A percentile compares a stretch with the other conserved stretches of the same genome.
Evolutionary conservation across 140 eudicot genomes (phyloP).

Genomic region (Erigeron philadelphicus): DNA sequence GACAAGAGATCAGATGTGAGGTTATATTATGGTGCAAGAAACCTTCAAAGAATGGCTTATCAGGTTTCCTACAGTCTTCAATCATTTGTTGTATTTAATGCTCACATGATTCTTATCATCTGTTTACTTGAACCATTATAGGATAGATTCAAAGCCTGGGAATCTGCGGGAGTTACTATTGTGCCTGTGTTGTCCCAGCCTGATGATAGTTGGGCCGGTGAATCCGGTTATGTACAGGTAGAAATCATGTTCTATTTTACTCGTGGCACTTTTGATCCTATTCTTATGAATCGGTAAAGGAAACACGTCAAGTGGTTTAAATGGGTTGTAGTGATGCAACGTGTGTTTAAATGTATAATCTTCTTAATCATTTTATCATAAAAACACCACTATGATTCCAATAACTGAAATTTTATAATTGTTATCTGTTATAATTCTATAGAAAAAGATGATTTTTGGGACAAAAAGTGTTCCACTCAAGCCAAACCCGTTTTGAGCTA

Average conservation of each 20-base stretch:
- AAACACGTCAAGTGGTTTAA: background rate
- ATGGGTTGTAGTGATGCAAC: background rate
- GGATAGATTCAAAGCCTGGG: conserved; percentile 90
- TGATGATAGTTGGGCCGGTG: conserved; percentile 72
- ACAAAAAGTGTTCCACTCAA: background rate
- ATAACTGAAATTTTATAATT: background rate
- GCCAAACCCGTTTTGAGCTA: background rate
- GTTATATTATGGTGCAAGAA: conserved; percentile 90
- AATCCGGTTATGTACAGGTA: conserved; percentile 89
- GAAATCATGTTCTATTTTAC: background rate
- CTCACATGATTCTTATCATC: conserved; percentile 15
- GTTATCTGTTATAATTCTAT: background rate
- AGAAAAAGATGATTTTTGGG: background rate
- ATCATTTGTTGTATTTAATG: background rate
- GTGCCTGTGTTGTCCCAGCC: conserved; percentile 91
- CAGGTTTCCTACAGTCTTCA: conserved; percentile 45
- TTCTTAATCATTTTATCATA: background rate
- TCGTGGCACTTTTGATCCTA: background rate
- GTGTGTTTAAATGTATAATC: background rate
- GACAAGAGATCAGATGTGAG: conserved; percentile 87
- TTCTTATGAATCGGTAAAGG: background rate
- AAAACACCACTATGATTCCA: background rate
- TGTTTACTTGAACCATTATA: conserved; percentile 26
- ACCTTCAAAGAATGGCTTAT: conserved; percentile 89
- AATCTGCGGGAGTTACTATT: conserved; percentile 69